Evolutionary conservation across 352 stramenopile genomes (phyloP).

Genomic region (Paralagenidium karlingii): DNA sequence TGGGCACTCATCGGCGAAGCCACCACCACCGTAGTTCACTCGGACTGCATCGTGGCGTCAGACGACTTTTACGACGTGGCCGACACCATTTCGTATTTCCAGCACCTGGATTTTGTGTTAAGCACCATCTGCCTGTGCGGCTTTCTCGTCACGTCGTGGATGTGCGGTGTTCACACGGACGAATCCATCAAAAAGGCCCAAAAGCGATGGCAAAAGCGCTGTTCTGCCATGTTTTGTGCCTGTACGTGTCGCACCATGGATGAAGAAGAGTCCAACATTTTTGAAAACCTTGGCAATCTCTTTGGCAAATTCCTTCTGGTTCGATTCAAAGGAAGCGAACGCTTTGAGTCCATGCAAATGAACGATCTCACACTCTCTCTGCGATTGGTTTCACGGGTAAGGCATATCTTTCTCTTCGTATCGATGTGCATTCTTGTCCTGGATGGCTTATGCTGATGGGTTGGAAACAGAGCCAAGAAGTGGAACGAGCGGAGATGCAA

Average conservation of each 20-base stretch:
- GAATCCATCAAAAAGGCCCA: slow-evolving; percentile 34
- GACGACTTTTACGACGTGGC: slow-evolving; percentile 37
- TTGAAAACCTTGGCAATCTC: slow-evolving; percentile 43
- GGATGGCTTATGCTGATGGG: too few relatives aligned
- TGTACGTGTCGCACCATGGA: slow-evolving; percentile 44
- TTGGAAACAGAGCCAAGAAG: too few relatives aligned
- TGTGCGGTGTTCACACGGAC: slow-evolving; percentile 55
- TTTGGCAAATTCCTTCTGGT: slow-evolving; percentile 68
- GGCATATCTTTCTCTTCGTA: too few relatives aligned
- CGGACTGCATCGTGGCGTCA: slow-evolving; percentile 29
- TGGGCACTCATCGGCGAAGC: slow-evolving; percentile 50
- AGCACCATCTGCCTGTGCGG: not conserved
- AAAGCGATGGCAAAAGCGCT: slow-evolving; percentile 51
- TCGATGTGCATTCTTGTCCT: too few relatives aligned
- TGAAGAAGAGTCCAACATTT: slow-evolving; percentile 46
- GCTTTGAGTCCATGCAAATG: slow-evolving; percentile 54
- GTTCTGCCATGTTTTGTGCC: slow-evolving; percentile 36
- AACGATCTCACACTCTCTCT: slow-evolving; percentile 63
- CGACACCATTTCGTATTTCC: slow-evolving; percentile 40
- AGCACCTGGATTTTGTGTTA: slow-evolving; percentile 53
- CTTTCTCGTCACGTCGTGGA: slow-evolving; percentile 42
- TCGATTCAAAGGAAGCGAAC: slow-evolving; percentile 43
- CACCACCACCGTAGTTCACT: slow-evolving; percentile 27
- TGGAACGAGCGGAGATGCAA: too few relatives aligned
- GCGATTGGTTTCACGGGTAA: slow-evolving; percentile 40